A percentile compares a stretch with the other conserved stretches of the same genome.
Evolutionary conservation across 371 early-diverging fungal species (phyloP).

Genomic region (Mortierella sp.): DNA sequence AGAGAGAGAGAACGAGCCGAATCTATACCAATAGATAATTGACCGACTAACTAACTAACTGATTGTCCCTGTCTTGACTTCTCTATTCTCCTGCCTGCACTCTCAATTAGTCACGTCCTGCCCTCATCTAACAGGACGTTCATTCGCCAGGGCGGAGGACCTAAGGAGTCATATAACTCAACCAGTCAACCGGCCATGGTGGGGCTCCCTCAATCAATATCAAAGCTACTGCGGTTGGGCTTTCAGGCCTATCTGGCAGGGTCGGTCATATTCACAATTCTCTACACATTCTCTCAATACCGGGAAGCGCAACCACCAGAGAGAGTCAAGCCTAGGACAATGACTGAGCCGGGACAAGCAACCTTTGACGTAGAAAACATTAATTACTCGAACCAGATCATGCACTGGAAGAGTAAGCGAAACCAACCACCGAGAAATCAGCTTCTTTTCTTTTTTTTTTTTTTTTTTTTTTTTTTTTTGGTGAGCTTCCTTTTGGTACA

Average conservation of each 20-base stretch:
- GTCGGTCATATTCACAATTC: conserved; percentile 35
- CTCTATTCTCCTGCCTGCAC: too few relatives aligned
- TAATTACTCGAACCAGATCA: conserved; percentile 28
- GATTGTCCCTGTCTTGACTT: too few relatives aligned
- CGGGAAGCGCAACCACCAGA: conserved; percentile 7
- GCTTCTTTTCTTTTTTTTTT: not conserved
- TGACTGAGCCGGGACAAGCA: conserved; percentile 38
- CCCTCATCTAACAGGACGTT: too few relatives aligned
- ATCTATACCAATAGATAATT: too few relatives aligned
- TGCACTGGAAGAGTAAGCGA: conserved; percentile 34
- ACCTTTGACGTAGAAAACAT: conserved; percentile 44
- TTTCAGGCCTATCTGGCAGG: conserved; percentile 24
- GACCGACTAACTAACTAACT: too few relatives aligned
- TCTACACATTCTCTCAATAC: conserved; percentile 20
- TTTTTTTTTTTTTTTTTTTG: not conserved
- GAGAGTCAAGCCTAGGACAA: conserved; percentile 13
- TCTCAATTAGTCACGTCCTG: too few relatives aligned
- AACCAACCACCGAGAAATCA: not conserved
- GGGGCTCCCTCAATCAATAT: not conserved
- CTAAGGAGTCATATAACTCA: too few relatives aligned
- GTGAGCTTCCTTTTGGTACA: not conserved
- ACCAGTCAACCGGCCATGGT: too few relatives aligned
- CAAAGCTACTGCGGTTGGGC: conserved; percentile 23
- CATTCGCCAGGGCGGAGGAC: too few relatives aligned
- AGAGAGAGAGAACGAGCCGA: too few relatives aligned